Percentiles rank a stretch among this genome's conserved stretches.
These are phyloP conservation scores for Kingdonia uniflora DNA, from an alignment of 164 flowering plant genomes.

Conservation along the genomic window DNA sequence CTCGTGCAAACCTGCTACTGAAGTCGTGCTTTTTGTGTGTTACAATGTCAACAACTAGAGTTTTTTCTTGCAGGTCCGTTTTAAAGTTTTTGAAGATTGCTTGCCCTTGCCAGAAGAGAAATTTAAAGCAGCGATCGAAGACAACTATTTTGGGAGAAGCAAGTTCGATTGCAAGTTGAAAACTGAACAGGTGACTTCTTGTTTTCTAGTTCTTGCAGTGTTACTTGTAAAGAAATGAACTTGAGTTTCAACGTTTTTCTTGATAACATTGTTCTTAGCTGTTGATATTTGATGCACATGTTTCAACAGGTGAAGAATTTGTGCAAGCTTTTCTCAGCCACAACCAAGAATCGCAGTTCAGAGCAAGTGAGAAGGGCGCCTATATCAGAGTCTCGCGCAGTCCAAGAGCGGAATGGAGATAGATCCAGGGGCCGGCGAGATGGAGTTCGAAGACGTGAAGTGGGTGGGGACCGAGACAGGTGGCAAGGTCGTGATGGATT, in stretches of 20 bases:
- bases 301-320: conserved; percentile 33
- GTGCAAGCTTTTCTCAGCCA: conserved; percentile 35
- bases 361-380: conserved; percentile 8
- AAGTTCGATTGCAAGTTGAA: conserved; percentile 37
- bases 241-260: conserved; percentile 3
- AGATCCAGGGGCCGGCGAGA: background rate
- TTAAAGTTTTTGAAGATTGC: conserved; percentile 36
- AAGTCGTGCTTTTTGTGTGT: too few relatives aligned
- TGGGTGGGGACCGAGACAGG: background rate
- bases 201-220: background rate
- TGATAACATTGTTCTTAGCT: too few relatives aligned
- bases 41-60: too few relatives aligned
- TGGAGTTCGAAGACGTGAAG: background rate
- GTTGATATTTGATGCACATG: too few relatives aligned
- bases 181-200: conserved; percentile 31
- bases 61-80: conserved; percentile 33
- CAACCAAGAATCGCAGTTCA: conserved; percentile 10
- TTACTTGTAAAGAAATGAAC: background rate
- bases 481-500: conserved; percentile 4
- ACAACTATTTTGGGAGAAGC: conserved; percentile 33
- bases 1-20: too few relatives aligned
- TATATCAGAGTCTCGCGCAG: conserved; percentile 9
- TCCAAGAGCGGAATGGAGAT: background rate
- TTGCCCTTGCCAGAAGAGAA: conserved; percentile 42
- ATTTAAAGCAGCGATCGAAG: conserved; percentile 38